phyloP scores from a whole-genome alignment of 2,329 filamentous ascomycete species.

The Lachnellula arida region DNA sequence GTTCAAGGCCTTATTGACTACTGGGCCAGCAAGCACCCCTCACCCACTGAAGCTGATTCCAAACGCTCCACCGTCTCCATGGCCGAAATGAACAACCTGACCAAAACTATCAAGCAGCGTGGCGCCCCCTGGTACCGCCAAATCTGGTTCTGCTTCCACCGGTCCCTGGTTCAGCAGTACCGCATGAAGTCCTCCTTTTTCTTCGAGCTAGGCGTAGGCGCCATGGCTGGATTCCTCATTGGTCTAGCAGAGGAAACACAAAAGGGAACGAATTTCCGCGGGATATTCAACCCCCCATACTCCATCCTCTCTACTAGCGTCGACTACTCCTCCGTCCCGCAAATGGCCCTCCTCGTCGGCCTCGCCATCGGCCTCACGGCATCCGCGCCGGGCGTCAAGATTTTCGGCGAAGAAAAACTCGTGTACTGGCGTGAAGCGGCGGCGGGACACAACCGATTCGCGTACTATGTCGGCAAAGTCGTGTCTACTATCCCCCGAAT shows the following conservation, averaged over 20 bases:
- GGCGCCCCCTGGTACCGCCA: slow-evolving; percentile 47
- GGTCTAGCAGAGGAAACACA: slow-evolving; percentile 47
- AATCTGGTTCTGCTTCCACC: slow-evolving; percentile 46
- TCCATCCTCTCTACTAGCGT: slow-evolving; percentile 46
- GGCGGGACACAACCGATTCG: slow-evolving; percentile 49
- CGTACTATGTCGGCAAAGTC: slow-evolving; percentile 54
- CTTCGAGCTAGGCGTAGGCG: slow-evolving; percentile 50
- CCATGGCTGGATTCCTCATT: slow-evolving; percentile 48
- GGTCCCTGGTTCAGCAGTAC: slow-evolving; percentile 53
- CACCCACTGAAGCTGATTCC: slow-evolving; percentile 25
- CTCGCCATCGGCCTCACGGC: slow-evolving; percentile 53
- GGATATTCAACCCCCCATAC: slow-evolving; percentile 48
- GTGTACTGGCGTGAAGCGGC: slow-evolving; percentile 52
- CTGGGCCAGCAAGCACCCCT: slow-evolving; percentile 35
- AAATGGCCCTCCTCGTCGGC: slow-evolving; percentile 47
- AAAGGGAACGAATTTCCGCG: slow-evolving; percentile 49
- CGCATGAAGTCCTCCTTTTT: slow-evolving; percentile 46
- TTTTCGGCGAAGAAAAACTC: slow-evolving; percentile 52
- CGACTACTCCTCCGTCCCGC: slow-evolving; percentile 46
- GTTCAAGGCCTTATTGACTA: slow-evolving; percentile 46
- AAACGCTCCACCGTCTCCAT: slow-evolving; percentile 29
- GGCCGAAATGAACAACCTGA: slow-evolving; percentile 39
- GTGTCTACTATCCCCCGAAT: slow-evolving; percentile 48
- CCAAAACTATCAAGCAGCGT: slow-evolving; percentile 43
- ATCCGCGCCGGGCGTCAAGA: slow-evolving; percentile 49